phyloP scores from a whole-genome alignment of 495 filamentous ascomycete genomes.

The Haplographium delicatum region DNA sequence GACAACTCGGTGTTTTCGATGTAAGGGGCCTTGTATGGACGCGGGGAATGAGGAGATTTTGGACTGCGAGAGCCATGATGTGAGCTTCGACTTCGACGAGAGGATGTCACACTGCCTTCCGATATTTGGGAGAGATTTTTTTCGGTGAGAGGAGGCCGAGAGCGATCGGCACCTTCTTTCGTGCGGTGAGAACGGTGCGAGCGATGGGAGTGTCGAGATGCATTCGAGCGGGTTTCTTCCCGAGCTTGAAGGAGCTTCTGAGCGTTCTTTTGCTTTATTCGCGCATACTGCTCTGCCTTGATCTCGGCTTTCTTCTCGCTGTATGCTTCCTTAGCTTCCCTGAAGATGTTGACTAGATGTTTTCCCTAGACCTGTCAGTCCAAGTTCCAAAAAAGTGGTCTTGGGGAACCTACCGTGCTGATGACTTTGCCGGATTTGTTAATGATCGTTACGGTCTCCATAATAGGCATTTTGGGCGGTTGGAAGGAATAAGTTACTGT shows the following conservation, averaged over 20 bases:
- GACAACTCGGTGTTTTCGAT: slow-evolving; percentile 28
- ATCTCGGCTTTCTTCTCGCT: slow-evolving; percentile 75
- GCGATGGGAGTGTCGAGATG: slow-evolving; percentile 31
- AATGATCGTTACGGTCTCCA: slow-evolving; percentile 80
- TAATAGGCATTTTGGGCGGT: slow-evolving; percentile 38
- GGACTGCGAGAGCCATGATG: slow-evolving; percentile 13
- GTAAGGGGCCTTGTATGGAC: slow-evolving; percentile 34
- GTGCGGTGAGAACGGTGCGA: slow-evolving; percentile 14
- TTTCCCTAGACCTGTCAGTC: slow-evolving; percentile 57
- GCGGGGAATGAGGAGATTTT: neutral
- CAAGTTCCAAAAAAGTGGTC: neutral
- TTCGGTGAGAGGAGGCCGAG: slow-evolving; percentile 20
- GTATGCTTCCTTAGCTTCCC: slow-evolving; percentile 81
- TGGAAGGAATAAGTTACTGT: neutral
- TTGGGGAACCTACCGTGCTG: slow-evolving; percentile 64
- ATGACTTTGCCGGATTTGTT: slow-evolving; percentile 91
- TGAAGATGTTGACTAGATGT: slow-evolving; percentile 80
- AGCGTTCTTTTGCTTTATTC: slow-evolving; percentile 32
- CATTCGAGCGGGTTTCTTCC: slow-evolving; percentile 35
- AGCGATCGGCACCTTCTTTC: slow-evolving; percentile 9
- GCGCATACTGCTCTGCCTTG: slow-evolving; percentile 55
- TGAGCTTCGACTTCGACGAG: slow-evolving; percentile 16
- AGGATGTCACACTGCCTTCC: slow-evolving; percentile 22
- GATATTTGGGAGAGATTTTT: slow-evolving; percentile 14
- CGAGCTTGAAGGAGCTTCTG: slow-evolving; percentile 18